Conservation (phyloP, 2,329 filamentous ascomycete species). For the Calonectria pauciramosa region DNA sequence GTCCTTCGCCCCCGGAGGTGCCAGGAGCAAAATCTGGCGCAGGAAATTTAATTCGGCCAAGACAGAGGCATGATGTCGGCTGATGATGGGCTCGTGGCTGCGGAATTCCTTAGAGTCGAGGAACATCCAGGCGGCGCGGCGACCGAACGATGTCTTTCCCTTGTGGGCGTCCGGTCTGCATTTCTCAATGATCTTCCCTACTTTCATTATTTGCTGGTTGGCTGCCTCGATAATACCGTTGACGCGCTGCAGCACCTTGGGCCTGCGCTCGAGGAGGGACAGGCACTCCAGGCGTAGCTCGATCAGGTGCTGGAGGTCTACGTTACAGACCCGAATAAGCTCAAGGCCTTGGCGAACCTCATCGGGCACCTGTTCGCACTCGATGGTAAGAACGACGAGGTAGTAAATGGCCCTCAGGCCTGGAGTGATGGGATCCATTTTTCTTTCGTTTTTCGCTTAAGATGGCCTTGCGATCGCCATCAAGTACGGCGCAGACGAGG, state of each 20-base stretch:
- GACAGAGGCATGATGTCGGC: constrained; percentile 46
- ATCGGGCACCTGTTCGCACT: constrained; percentile 44
- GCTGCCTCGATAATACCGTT: constrained; percentile 48
- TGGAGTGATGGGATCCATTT: background rate
- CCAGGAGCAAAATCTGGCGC: constrained; percentile 35
- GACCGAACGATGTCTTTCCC: constrained; percentile 36
- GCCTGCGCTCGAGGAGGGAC: constrained; percentile 38
- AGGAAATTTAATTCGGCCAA: constrained; percentile 48
- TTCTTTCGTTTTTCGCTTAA: background rate
- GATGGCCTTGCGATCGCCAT: background rate
- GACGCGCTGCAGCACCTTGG: constrained; percentile 45
- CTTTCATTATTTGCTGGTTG: constrained; percentile 44
- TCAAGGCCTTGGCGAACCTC: constrained; percentile 48
- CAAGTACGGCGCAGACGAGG: background rate
- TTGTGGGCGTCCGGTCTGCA: constrained; percentile 41
- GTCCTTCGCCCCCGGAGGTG: constrained; percentile 10
- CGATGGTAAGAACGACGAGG: constrained; percentile 34
- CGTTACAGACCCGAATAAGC: constrained; percentile 49
- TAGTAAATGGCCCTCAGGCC: constrained; percentile 28
- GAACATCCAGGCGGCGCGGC: constrained; percentile 43
- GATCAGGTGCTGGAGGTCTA: constrained; percentile 51
- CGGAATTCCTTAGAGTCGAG: constrained; percentile 44
- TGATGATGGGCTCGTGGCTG: constrained; percentile 44
- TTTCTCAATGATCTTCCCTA: constrained; percentile 47
- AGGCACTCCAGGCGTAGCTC: constrained; percentile 47